phyloP scores from a whole-genome alignment of 805 yeast genomes.

The Pichia phayaonensis region DNA sequence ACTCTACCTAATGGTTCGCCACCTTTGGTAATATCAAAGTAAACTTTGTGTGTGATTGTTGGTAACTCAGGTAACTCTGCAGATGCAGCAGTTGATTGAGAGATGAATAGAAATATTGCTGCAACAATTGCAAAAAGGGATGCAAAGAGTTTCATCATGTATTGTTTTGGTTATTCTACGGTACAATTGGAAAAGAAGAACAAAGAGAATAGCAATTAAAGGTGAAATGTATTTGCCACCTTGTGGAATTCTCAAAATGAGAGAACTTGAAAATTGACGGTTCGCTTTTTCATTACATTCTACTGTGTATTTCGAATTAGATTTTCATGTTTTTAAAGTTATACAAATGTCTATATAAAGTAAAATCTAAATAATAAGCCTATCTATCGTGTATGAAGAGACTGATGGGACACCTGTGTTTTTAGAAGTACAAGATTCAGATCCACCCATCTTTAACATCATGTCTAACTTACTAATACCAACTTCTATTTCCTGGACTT shows the following conservation, averaged over 20 bases:
- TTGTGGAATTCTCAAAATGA: background rate
- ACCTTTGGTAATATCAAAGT: constrained; percentile 79
- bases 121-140: constrained; percentile 14
- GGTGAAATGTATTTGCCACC: background rate
- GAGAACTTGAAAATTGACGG: background rate
- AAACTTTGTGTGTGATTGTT: constrained; percentile 69
- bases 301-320: background rate
- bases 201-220: background rate
- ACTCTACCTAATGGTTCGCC: constrained; percentile 72
- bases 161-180: background rate
- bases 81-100: constrained; percentile 15
- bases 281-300: background rate
- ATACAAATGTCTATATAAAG: background rate
- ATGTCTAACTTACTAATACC: constrained; percentile 20
- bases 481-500: constrained; percentile 17
- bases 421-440: constrained; percentile 16
- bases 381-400: constrained; percentile 52
- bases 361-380: constrained; percentile 29
- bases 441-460: constrained; percentile 20
- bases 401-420: constrained; percentile 32
- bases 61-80: constrained; percentile 34
- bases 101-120: constrained; percentile 14
- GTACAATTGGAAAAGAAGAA: background rate
- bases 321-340: background rate
- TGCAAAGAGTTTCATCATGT: constrained; percentile 21